Base-by-base conservation (phyloP, 2,329 filamentous ascomycete species). In the Phialocephala sp. region DNA sequence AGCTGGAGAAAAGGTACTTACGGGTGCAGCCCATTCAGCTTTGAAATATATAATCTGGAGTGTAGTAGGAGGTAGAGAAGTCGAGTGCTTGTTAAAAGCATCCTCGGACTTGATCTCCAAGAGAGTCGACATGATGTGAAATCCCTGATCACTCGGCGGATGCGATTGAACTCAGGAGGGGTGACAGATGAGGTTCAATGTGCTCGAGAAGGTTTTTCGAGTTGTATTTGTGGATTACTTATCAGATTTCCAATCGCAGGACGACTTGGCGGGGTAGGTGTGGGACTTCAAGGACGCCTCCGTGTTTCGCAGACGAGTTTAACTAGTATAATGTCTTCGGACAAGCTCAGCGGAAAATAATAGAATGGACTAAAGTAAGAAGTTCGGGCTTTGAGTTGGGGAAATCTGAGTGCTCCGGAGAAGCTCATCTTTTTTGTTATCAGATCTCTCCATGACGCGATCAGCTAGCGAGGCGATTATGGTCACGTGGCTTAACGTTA, bases 31-130 rank as follows among this genome's bases (percentile, higher is more conserved):
- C 95, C 95, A 99, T 71, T 94, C 91, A 22, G 95, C 93, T 79
- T 98, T 91, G 84, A 99, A 99, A 78, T 94, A 97, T 76, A 97
- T 87, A 75, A 97, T 85, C 69, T 94, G 84, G 66, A 97, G 87
- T 18, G 91, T 87, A 18, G 89, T 85, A 1, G 89, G 76, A 12
- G 91, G 86, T 15, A 94, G 84, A 50, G 87, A 84, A 68, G 84
- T 82, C 68, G 92, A 82, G 76, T 91, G 85, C 71, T 87, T 81
- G 71, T 89, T 83, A 88, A 95, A 97, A 73, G 89, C 88, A 72
- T 85, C 81, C 74, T 93, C 87, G 73, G 86, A 88, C 72, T 87
- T 85, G 79, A 97, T 90, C 75, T 96, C 91, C 70, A 85, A 87
- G 75, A 97, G 87, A 66, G 86, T 88, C 71, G 91, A 92, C 91